Percentiles rank a stretch among this genome's conserved stretches.
phyloP scores from a whole-genome alignment of 768 basidiomycete species.

The Tylopilus vinaceipallidus region DNA sequence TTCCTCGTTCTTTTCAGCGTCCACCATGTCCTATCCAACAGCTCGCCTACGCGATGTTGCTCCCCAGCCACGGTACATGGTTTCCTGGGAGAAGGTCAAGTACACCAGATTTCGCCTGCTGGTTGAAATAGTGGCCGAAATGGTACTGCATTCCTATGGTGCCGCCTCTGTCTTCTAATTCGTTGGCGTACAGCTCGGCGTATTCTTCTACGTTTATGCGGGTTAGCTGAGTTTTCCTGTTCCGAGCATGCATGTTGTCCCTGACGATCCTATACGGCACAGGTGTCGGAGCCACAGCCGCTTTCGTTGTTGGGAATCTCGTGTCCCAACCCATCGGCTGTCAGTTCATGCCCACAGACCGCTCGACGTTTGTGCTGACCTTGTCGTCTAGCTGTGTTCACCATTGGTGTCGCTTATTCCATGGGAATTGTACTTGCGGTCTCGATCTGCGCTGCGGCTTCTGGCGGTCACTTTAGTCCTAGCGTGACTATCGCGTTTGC shows the following conservation, averaged over 20 bases:
- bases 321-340: conserved; percentile 46
- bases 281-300: conserved; percentile 57
- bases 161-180: conserved; percentile 2
- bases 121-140: conserved; percentile 60
- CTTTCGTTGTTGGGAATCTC: conserved; percentile 48
- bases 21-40: conserved; percentile 24
- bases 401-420: conserved; percentile 57
- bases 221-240: conserved; percentile 31
- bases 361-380: neutral
- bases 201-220: conserved; percentile 59
- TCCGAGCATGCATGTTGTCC: neutral
- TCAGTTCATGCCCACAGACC: conserved; percentile 31
- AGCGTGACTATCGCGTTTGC: conserved; percentile 53
- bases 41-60: conserved; percentile 44
- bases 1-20: neutral
- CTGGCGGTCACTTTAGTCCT: conserved; percentile 68
- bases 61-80: conserved; percentile 38
- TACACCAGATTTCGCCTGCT: conserved; percentile 49
- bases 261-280: neutral
- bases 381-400: conserved; percentile 44
- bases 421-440: conserved; percentile 61
- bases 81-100: conserved; percentile 49
- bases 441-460: conserved; percentile 47
- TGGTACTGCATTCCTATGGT: conserved; percentile 34
- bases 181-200: conserved; percentile 44